Conservation (phyloP, 1,284 basidiomycete species). For the Fomitopsis betulina region DNA sequence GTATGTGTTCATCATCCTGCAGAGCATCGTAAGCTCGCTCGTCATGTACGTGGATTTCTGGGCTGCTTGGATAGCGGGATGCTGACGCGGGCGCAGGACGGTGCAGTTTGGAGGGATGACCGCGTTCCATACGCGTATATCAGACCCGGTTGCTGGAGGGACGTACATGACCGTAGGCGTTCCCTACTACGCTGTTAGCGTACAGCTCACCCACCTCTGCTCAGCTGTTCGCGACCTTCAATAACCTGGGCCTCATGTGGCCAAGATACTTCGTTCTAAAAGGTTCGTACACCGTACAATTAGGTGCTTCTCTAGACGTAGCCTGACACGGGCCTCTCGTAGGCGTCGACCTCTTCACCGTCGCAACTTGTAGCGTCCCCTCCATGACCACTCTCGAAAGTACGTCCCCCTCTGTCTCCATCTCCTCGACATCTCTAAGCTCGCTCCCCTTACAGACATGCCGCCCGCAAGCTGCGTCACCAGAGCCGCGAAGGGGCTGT, state of each 20-base stretch:
- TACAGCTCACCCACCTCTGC: neutral
- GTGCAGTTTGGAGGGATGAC: constrained; percentile 1
- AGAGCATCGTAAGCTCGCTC: neutral
- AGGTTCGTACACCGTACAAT: neutral
- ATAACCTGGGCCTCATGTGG: neutral
- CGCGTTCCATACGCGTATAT: constrained; percentile 1
- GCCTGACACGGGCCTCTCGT: neutral
- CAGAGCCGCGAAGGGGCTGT: neutral
- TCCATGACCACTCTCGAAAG: neutral
- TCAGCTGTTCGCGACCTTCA: neutral
- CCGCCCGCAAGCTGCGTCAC: constrained; percentile 1
- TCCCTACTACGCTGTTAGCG: no score
- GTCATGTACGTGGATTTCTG: neutral
- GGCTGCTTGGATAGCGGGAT: neutral
- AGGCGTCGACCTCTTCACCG: neutral
- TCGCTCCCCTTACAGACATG: neutral
- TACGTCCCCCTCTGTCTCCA: neutral
- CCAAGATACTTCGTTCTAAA: neutral
- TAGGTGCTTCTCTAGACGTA: neutral
- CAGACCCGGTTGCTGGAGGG: neutral
- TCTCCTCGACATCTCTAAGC: neutral
- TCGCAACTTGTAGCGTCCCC: neutral
- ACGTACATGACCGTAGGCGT: neutral
- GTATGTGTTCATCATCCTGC: neutral
- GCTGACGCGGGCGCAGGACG: neutral